Percentiles rank a stretch among this genome's conserved stretches.
These are phyloP conservation scores for Talaromyces marneffei DNA, from an alignment of 2,329 filamentous ascomycete species.

Conservation along the genomic window DNA sequence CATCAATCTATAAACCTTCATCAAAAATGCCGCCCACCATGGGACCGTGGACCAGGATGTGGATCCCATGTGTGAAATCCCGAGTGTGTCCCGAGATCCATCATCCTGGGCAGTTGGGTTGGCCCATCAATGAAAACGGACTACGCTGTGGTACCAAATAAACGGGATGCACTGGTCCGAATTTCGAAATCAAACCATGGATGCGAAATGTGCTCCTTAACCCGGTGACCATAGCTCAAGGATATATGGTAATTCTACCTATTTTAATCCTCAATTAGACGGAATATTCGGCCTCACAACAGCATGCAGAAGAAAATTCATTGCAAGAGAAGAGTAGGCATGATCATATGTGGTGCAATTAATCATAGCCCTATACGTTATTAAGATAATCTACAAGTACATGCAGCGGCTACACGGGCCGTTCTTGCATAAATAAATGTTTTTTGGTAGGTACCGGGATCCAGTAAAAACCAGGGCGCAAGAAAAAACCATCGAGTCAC, in stretches of 20 bases:
- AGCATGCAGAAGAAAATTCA: not conserved
- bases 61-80: slow-evolving; percentile 1
- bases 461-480: slow-evolving; percentile 1
- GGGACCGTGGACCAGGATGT: not conserved
- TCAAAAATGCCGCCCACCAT: not conserved
- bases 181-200: not conserved
- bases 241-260: not conserved
- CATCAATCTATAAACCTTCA: not conserved
- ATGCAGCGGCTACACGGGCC: slow-evolving; percentile 13
- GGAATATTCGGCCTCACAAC: not conserved
- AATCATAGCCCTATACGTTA: not conserved
- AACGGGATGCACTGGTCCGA: not conserved
- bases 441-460: slow-evolving; percentile 1
- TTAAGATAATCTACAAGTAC: not conserved
- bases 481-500: not conserved
- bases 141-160: not conserved
- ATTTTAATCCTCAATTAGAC: not conserved
- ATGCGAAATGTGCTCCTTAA: not conserved
- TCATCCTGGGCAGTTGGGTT: not conserved
- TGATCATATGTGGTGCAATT: not conserved
- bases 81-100: slow-evolving; percentile 1
- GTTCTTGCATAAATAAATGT: slow-evolving; percentile 9
- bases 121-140: not conserved
- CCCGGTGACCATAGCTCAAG: not conserved
- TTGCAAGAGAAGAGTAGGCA: no score